These are phyloP conservation scores for Hericium erinaceus DNA, from an alignment of 768 basidiomycete genomes.

Conservation along the genomic window DNA sequence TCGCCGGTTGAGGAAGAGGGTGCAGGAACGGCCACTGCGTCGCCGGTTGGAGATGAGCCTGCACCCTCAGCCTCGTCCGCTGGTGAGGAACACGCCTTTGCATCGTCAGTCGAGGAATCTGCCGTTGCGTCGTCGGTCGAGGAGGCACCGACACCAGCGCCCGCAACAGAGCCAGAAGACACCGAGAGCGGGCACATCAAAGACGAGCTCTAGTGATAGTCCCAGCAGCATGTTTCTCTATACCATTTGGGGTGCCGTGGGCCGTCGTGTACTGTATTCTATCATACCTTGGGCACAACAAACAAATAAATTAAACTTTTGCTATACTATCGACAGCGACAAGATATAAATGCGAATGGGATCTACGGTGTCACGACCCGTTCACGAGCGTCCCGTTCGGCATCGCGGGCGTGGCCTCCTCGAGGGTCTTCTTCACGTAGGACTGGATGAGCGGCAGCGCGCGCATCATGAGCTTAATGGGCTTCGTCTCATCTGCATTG, in stretches of 20 bases:
- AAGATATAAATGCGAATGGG: too few species aligned
- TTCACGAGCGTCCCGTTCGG: background rate
- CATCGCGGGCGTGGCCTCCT: background rate
- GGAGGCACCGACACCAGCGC: background rate
- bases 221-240: background rate
- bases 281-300: background rate
- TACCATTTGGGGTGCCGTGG: background rate
- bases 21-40: too few species aligned
- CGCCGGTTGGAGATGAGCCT: too few species aligned
- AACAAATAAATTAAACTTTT: slow-evolving; percentile 7
- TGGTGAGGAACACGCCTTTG: too few species aligned
- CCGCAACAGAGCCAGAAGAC: background rate
- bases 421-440: slow-evolving; percentile 6
- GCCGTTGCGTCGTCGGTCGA: background rate
- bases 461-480: slow-evolving; percentile 61
- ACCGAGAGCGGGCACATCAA: background rate
- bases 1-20: too few species aligned
- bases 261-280: background rate
- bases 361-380: background rate
- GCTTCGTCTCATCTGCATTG: slow-evolving; percentile 52
- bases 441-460: slow-evolving; percentile 13
- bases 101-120: too few species aligned
- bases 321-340: slow-evolving; percentile 6
- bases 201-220: slow-evolving; percentile 6
- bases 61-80: too few species aligned